Evolutionary conservation across 176 grass and related monocot genomes (phyloP), one percentile per base, ranked within the genome.

Genomic region (Pontederia paniculata): DNA sequence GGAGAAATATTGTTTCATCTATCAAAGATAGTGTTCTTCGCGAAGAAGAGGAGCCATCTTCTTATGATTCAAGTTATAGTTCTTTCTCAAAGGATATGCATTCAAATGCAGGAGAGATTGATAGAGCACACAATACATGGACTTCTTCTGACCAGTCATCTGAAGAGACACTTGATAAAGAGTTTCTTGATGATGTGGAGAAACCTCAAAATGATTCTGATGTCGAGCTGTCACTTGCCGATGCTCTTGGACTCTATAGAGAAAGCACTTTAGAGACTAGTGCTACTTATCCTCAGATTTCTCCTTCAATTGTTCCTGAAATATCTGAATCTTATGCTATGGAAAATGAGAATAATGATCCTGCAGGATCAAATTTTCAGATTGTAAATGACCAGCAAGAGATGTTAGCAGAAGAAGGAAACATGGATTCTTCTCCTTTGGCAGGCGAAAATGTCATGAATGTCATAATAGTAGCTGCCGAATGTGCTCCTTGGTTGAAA

Each of bases 401-500:
- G 47, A 64, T 48, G 23, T 31, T 60, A 64, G 68, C 78, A 4
- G 55, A 77, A 57, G 86, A 85, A 73, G 66, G 47, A 76, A 62
- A 71, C 56, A 49, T 53, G 49, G 60, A 68, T 66, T 65, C 57
- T 50, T 68, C 74, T 74, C 54, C 73, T 68, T 82, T 73, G 41
- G 74, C 71, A 56, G 53, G 41, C 0, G 67, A 75, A 15, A 77
- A 90, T 57, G 44, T 84, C 52, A 74, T 90, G 72, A 97, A 97
- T 87, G 42, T 90, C 57, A 81, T 97, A 80, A 54, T 90, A 49
- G 77, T 88, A 47, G 80, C 83, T 0, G 77, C 86, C 17, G 93
- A 97, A 73, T 97, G 93, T 79, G 83, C 86, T 77, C 93, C 86
- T 63, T 97, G 93, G 93, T 90, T 80, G 21, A 97, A 97, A 97